Percentiles rank a stretch among this genome's conserved stretches.
These are phyloP conservation scores for Wallacemonas rigidus DNA, from an alignment of 208 protist genomes.

Conservation along the genomic window DNA sequence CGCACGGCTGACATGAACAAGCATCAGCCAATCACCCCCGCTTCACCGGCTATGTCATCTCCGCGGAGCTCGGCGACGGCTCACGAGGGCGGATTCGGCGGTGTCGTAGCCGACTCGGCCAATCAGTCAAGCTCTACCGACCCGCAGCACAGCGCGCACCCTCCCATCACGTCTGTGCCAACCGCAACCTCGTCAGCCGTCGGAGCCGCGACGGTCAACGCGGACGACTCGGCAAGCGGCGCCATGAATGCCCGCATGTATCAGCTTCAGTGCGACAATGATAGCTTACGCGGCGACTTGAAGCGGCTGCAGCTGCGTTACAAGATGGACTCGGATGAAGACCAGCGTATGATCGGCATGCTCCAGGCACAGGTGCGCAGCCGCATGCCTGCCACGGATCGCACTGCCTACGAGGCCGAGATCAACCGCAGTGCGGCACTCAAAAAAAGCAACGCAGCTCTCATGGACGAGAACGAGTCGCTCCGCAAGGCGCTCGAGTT, in stretches of 20 bases:
- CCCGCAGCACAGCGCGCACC: not conserved
- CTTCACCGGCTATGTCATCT: not conserved
- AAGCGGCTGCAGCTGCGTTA: slow-evolving; percentile 39
- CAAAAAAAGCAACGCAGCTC: slow-evolving; percentile 37
- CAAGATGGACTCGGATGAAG: slow-evolving; percentile 33
- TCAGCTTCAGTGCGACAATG: slow-evolving; percentile 49
- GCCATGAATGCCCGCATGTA: slow-evolving; percentile 18
- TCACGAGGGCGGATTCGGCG: not conserved
- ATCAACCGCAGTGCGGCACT: slow-evolving; percentile 33
- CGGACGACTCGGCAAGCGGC: slow-evolving; percentile 5
- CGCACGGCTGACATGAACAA: not conserved
- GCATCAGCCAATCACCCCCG: not conserved
- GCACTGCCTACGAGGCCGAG: slow-evolving; percentile 43
- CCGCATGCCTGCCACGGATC: slow-evolving; percentile 32
- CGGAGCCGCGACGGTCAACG: not conserved
- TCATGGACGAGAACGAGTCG: slow-evolving; percentile 35
- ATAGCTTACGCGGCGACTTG: slow-evolving; percentile 41
- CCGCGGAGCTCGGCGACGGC: not conserved
- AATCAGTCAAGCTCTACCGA: slow-evolving; percentile 1
- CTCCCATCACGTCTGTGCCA: not conserved
- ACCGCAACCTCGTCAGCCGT: not conserved
- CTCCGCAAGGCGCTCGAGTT: slow-evolving; percentile 18
- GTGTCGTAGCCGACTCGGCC: not conserved
- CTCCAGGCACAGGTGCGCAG: slow-evolving; percentile 45
- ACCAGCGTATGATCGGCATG: slow-evolving; percentile 38